A percentile compares a stretch with the other conserved stretches of the same genome.
phyloP scores from a whole-genome alignment of 129 eudicot species.

The Ambrosia trifida region DNA sequence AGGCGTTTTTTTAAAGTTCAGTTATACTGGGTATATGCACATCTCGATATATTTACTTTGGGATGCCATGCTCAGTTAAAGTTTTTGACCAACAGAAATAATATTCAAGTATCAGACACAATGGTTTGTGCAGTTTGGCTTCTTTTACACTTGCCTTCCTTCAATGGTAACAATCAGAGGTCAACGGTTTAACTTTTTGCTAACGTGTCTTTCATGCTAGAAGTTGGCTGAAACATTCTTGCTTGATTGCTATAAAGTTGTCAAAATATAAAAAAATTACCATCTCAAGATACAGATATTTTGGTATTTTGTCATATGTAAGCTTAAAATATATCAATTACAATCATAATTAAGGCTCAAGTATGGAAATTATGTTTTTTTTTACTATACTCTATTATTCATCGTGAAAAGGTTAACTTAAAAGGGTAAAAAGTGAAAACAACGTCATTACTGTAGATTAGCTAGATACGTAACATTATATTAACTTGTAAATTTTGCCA shows the following conservation, averaged over 20 bases:
- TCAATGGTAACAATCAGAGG: neutral
- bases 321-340: too few species aligned
- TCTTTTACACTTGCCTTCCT: conserved; percentile 17
- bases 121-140: conserved; percentile 26
- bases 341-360: too few species aligned
- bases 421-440: too few species aligned
- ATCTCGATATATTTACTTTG: conserved; percentile 23
- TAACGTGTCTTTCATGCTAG: conserved; percentile 98
- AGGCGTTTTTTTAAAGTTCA: conserved; percentile 16
- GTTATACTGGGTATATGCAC: conserved; percentile 38
- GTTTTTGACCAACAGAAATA: conserved; percentile 40
- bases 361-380: too few species aligned
- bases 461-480: too few species aligned
- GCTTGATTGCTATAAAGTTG: conserved; percentile 63
- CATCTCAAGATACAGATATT: neutral
- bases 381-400: too few species aligned
- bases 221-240: conserved; percentile 95
- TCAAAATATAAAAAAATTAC: neutral
- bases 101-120: conserved; percentile 16
- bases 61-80: conserved; percentile 31
- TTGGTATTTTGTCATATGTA: too few species aligned
- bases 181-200: neutral
- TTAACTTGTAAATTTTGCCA: too few species aligned
- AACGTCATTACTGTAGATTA: too few species aligned
- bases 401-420: too few species aligned